Percentiles rank a stretch among this genome's conserved stretches.
Evolutionary conservation across 2,329 filamentous ascomycete species (phyloP).

Genomic region (Sporothrix euskadiensis): DNA sequence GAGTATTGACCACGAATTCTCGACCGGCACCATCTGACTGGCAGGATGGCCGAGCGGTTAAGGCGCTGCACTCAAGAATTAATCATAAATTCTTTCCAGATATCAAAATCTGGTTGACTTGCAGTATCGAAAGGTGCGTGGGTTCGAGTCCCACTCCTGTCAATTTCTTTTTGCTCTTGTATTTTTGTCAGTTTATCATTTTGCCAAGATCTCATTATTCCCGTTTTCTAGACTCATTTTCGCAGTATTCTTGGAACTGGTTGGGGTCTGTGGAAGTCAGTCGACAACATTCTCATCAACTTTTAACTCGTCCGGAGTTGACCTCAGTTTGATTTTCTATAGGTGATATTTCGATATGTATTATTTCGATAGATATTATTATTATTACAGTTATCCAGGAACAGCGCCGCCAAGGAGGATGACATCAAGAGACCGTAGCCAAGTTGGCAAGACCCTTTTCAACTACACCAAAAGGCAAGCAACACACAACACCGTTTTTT

Average conservation of each 20-base stretch:
- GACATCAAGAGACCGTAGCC: not conserved
- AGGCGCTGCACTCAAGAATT: slow-evolving; percentile 28
- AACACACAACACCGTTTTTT: not conserved
- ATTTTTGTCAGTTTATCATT: slow-evolving; percentile 10
- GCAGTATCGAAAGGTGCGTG: slow-evolving; percentile 32
- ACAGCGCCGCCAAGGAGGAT: not conserved
- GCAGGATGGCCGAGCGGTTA: slow-evolving; percentile 32
- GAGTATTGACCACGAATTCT: not conserved
- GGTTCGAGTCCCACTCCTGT: slow-evolving; percentile 33
- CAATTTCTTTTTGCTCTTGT: slow-evolving; percentile 5
- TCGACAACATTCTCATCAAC: too few relatives aligned
- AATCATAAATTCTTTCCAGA: slow-evolving; percentile 23
- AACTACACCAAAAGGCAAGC: too few relatives aligned
- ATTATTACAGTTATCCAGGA: not conserved
- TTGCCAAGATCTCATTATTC: too few relatives aligned
- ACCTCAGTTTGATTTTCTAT: too few relatives aligned
- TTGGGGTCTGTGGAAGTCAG: too few relatives aligned
- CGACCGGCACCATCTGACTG: not conserved
- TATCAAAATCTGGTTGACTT: slow-evolving; percentile 25
- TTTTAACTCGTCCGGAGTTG: too few relatives aligned
- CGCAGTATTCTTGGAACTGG: too few relatives aligned
- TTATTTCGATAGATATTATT: not conserved
- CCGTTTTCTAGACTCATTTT: too few relatives aligned
- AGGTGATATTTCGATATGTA: not conserved
- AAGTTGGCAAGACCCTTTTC: not conserved